Evolutionary conservation across 139 green algal genomes (phyloP), one percentile per base, ranked within the genome.

Genomic region (Volvox africanus): DNA sequence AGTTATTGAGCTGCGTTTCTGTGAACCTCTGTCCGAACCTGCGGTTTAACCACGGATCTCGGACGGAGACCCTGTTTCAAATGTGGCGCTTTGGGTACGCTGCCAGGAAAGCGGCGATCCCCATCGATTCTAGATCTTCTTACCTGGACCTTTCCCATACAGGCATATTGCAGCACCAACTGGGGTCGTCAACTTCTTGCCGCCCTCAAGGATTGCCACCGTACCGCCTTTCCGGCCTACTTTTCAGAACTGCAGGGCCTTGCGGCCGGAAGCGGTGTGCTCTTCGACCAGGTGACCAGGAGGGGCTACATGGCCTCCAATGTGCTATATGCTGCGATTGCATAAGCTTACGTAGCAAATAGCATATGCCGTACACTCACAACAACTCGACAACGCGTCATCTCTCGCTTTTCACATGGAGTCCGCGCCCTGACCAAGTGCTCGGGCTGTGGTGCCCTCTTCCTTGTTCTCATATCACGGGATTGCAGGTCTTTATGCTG

Each of bases 121-220:
- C 65, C 65, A 24, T 28, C 21, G n/a, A 1, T 26, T 20, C 24
- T 36, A 20, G 9, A 24, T 2, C 65, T 28, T 28, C 65, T 73
- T 30, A 32, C 71, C 28, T 80, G 2, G 71, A 2, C 71, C 71
- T 21, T 28, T 28, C 65, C 11, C 26, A 36, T 68, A n/a, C 44
- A 89, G 85, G 71, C 69, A 30, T 89, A 89, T 73, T 89, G 85
- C 67, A 11, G 17, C 44, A 89, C 85, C 44, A 73, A 71, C n/a
- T 82, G 71, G 69, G 85, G 85, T 30, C 71, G 69, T 5, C 44
- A 83, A 55, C 85, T 89, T 50, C 71, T 89, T 14, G 14, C 50
- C 28, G n/a, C n/a, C 62, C 69, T 89, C 18, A 82, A 83, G 30
- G 71, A 71, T 18, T 16, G 36, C 35, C 85, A 89, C 71, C 28